phyloP scores from a whole-genome alignment of 2,329 filamentous ascomycete species.

The Curvularia hawaiiensis region DNA sequence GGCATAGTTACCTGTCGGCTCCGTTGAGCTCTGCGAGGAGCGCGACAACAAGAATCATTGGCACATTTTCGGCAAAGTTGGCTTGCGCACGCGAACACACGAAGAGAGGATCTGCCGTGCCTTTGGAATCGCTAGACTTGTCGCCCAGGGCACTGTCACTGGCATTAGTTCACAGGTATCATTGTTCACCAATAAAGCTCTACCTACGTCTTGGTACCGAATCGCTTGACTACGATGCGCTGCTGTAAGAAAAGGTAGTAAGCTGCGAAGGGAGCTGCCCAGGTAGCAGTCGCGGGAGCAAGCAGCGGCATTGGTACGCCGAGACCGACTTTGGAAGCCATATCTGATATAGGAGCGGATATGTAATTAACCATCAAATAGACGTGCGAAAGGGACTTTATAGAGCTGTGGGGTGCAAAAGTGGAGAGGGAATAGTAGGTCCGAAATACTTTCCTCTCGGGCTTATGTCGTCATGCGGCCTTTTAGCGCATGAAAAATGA shows the following conservation, averaged over 20 bases:
- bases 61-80: conserved; percentile 54
- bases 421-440: conserved; percentile 7
- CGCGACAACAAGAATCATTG: conserved; percentile 46
- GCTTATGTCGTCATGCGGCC: conserved; percentile 20
- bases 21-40: conserved; percentile 54
- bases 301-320: conserved; percentile 40
- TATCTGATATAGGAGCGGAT: conserved; percentile 22
- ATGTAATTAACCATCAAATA: conserved; percentile 24
- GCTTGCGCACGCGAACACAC: conserved; percentile 45
- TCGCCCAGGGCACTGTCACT: conserved; percentile 35
- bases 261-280: conserved; percentile 48
- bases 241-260: conserved; percentile 51
- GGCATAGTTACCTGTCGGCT: conserved; percentile 37
- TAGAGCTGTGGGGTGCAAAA: conserved; percentile 8
- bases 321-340: conserved; percentile 41
- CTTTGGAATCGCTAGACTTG: conserved; percentile 18
- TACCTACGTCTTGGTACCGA: conserved; percentile 38
- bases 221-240: conserved; percentile 45
- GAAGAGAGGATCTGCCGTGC: conserved; percentile 39
- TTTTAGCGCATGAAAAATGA: conserved; percentile 14
- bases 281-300: conserved; percentile 47
- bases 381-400: conserved; percentile 2
- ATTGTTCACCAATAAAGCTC: background rate
- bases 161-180: conserved; percentile 11
- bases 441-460: conserved; percentile 3